These are phyloP conservation scores for Alternaria brassicicola DNA, from an alignment of 2,329 filamentous ascomycete species.

Conservation along the genomic window DNA sequence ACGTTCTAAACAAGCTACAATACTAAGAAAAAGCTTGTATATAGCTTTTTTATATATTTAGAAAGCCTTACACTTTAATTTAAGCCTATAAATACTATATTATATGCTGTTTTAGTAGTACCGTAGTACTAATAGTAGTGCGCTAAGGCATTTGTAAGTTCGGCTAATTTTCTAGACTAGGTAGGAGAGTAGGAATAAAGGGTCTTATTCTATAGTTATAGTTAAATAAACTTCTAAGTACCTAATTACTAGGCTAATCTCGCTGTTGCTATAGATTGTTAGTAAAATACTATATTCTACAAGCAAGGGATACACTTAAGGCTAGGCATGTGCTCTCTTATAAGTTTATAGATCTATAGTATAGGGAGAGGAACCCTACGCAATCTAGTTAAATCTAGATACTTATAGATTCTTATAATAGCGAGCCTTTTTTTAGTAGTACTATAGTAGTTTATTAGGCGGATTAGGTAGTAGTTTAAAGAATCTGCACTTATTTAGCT, in stretches of 20 bases:
- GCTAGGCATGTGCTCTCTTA: not conserved
- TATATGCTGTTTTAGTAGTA: not conserved
- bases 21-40: not conserved
- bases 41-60: not conserved
- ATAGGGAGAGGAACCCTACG: not conserved
- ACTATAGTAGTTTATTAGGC: not conserved
- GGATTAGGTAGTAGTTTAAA: not conserved
- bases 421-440: not conserved
- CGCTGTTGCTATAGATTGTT: not conserved
- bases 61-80: not conserved
- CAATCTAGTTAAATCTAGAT: not conserved
- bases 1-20: too few relatives aligned
- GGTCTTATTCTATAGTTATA: too few relatives aligned
- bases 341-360: not conserved
- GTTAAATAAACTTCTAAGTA: too few relatives aligned
- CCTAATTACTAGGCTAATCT: not conserved
- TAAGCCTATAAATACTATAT: not conserved
- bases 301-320: not conserved
- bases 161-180: too few relatives aligned
- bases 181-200: too few relatives aligned
- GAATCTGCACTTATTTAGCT: not conserved
- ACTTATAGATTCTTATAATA: not conserved
- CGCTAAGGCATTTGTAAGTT: too few relatives aligned
- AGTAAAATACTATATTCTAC: not conserved
- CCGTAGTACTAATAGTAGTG: not conserved